phyloP scores from a whole-genome alignment of 441 rosid genomes.

The Metrosideros polymorpha region DNA sequence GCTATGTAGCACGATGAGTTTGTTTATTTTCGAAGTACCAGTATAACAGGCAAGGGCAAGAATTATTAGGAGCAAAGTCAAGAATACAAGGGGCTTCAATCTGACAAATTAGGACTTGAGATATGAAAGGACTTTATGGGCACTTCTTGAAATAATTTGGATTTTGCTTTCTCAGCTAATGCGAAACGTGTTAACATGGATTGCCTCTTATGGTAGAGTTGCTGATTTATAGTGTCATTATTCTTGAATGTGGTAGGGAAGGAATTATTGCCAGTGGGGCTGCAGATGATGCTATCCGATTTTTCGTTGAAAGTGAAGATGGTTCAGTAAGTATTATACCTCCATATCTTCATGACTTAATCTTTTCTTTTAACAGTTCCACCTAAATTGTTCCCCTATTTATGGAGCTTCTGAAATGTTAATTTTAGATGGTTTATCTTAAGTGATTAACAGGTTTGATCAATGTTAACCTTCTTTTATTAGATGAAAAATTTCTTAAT shows the following conservation, averaged over 20 bases:
- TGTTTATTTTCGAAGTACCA: not conserved
- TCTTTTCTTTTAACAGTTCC: not conserved
- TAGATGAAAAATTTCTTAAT: not conserved
- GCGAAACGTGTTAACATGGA: not conserved
- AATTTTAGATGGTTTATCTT: not conserved
- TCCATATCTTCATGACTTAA: not conserved
- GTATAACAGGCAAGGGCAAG: not conserved
- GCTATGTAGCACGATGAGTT: not conserved
- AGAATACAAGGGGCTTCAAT: not conserved
- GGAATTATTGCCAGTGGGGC: conserved; percentile 89
- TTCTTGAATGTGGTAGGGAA: conserved; percentile 41
- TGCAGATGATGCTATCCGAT: conserved; percentile 82
- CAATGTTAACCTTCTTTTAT: not conserved
- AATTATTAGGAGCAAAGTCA: not conserved
- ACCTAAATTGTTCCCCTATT: not conserved
- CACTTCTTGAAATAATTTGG: not conserved
- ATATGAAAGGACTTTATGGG: not conserved
- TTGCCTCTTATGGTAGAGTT: not conserved
- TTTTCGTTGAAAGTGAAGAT: conserved; percentile 50
- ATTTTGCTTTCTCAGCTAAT: not conserved
- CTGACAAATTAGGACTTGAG: not conserved
- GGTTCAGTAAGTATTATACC: conserved; percentile 33
- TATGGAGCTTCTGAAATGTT: not conserved
- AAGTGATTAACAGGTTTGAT: not conserved
- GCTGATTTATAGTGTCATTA: not conserved